Conservation (phyloP, 2,329 filamentous ascomycete genomes). For the Colletotrichum sp. region DNA sequence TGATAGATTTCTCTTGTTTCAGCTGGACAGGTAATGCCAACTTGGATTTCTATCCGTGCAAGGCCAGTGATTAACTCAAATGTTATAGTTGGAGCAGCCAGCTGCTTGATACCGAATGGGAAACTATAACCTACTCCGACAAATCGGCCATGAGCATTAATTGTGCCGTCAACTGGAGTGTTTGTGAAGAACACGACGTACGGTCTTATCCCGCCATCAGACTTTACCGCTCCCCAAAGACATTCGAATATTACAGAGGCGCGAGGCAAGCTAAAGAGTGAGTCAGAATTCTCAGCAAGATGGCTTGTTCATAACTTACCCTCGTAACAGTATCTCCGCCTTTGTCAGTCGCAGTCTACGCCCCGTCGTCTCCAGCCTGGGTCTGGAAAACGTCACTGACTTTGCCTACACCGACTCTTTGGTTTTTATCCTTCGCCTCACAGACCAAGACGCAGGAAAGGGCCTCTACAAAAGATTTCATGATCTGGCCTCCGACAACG, state of each 20-base stretch:
- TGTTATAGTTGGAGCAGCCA: slow-evolving; percentile 15
- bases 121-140: not conserved
- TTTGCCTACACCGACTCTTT: slow-evolving; percentile 44
- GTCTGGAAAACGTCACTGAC: not conserved
- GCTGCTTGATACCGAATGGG: slow-evolving; percentile 23
- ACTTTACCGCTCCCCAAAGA: slow-evolving; percentile 38
- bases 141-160: slow-evolving; percentile 37
- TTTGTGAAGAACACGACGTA: slow-evolving; percentile 46
- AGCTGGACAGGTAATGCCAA: not conserved
- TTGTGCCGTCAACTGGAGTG: slow-evolving; percentile 34
- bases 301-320: not conserved
- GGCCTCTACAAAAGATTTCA: slow-evolving; percentile 33
- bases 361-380: slow-evolving; percentile 23
- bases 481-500: slow-evolving; percentile 36
- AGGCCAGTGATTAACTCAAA: not conserved
- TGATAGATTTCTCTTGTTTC: not conserved
- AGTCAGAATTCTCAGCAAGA: slow-evolving; percentile 23
- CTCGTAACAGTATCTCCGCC: not conserved
- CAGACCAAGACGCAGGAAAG: slow-evolving; percentile 25
- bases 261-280: slow-evolving; percentile 41
- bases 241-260: slow-evolving; percentile 45
- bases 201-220: slow-evolving; percentile 51
- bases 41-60: not conserved
- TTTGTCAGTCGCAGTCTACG: slow-evolving; percentile 15
- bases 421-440: slow-evolving; percentile 45